Evolutionary conservation across 352 stramenopile genomes (phyloP).

Genomic region (Globisporangium splendens): DNA sequence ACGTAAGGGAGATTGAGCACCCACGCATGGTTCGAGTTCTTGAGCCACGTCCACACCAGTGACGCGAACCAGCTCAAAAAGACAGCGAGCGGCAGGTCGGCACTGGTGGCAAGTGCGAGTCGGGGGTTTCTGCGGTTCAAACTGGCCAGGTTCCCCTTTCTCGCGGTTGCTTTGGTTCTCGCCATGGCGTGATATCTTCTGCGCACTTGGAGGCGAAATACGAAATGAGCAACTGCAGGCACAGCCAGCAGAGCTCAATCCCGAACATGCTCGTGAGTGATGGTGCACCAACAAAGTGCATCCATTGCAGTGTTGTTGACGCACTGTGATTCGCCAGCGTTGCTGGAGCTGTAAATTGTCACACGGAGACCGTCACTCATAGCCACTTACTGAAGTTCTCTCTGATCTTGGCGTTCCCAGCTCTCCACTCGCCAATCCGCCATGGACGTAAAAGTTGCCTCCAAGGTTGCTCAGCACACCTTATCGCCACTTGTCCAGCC

Average conservation of each 20-base stretch:
- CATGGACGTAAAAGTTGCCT: conserved; percentile 7
- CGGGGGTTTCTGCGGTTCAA: not conserved
- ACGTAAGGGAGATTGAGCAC: not conserved
- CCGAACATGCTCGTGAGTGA: not conserved
- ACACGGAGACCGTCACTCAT: not conserved
- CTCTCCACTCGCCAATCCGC: conserved; percentile 4
- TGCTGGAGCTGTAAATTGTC: not conserved
- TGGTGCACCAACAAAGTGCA: not conserved
- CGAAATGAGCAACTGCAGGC: not conserved
- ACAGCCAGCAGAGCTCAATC: not conserved
- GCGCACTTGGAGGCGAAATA: not conserved
- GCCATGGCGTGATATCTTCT: not conserved
- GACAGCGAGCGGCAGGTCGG: not conserved
- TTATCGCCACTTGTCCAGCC: not conserved
- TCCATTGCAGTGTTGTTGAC: not conserved
- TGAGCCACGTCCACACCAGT: not conserved
- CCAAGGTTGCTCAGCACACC: not conserved
- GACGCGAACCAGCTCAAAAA: not conserved
- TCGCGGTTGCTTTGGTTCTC: not conserved
- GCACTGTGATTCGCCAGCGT: not conserved
- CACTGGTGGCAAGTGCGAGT: not conserved
- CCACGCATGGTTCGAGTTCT: not conserved
- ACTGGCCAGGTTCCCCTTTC: not conserved
- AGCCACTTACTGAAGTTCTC: no score
- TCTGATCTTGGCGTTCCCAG: no score